These are phyloP conservation scores for Willaertia magna DNA, from an alignment of 208 protist genomes.

Conservation along the genomic window DNA sequence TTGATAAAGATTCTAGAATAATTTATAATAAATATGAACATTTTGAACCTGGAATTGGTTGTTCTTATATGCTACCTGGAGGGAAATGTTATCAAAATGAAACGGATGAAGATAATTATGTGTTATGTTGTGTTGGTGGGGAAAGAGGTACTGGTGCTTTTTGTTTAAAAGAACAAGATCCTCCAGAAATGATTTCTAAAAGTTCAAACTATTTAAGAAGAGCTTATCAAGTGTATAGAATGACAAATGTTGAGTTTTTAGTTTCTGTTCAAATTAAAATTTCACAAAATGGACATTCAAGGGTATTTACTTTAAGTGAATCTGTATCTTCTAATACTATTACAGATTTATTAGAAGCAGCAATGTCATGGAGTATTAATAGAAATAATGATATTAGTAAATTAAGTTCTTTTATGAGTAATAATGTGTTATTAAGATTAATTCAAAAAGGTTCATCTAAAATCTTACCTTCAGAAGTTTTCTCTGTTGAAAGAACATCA, in stretches of 20 bases:
- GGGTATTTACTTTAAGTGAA: background rate
- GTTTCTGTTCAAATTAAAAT: too few species aligned
- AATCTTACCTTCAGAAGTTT: background rate
- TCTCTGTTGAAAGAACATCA: background rate
- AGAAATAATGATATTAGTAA: too few species aligned
- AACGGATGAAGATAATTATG: background rate
- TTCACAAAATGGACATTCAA: background rate
- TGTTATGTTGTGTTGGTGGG: background rate
- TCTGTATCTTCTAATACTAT: too few species aligned
- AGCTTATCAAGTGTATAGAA: background rate
- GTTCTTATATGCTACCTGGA: background rate
- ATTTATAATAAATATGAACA: background rate
- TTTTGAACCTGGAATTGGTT: background rate
- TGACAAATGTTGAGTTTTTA: background rate
- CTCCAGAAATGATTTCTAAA: too few species aligned
- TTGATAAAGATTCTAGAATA: background rate
- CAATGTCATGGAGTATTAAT: too few species aligned
- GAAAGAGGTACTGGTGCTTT: background rate
- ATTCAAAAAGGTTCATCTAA: background rate
- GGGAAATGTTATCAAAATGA: background rate
- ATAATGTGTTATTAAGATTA: background rate
- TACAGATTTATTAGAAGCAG: too few species aligned
- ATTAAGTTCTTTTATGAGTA: background rate
- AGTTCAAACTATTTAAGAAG: background rate
- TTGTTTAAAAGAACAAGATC: background rate